Evolutionary conservation across 2,329 filamentous ascomycete species (phyloP).

Genomic region (Pyricularia grisea): DNA sequence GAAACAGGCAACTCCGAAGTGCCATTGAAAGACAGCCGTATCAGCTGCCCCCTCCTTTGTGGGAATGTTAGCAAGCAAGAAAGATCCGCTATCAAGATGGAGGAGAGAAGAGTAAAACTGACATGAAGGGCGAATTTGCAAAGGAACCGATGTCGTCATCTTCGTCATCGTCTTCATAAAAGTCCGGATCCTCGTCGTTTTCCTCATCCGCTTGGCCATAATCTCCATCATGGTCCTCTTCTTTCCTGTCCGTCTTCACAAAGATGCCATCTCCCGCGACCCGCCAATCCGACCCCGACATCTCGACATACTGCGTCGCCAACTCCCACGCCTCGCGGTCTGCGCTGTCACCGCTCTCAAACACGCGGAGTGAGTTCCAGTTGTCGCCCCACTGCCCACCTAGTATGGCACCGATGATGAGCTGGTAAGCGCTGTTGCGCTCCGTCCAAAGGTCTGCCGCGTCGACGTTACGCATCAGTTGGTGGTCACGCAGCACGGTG

Average conservation of each 20-base stretch:
- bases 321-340: constrained; percentile 36
- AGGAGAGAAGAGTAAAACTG: constrained; percentile 3
- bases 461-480: constrained; percentile 28
- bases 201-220: background rate
- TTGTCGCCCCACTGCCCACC: constrained; percentile 18
- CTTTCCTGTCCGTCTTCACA: constrained; percentile 18
- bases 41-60: constrained; percentile 17
- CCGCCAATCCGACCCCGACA: constrained; percentile 29
- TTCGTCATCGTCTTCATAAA: constrained; percentile 3
- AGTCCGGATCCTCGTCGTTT: background rate
- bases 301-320: constrained; percentile 29
- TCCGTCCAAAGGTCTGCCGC: constrained; percentile 42
- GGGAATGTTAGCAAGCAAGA: background rate
- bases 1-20: constrained; percentile 17
- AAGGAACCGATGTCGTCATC: background rate
- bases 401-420: constrained; percentile 33
- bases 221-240: constrained; percentile 5
- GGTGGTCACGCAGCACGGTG: constrained; percentile 22
- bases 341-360: constrained; percentile 39
- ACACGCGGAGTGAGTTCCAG: constrained; percentile 33
- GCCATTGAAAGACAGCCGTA: constrained; percentile 20
- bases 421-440: constrained; percentile 37
- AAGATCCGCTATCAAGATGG: background rate
- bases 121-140: constrained; percentile 7
- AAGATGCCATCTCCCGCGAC: constrained; percentile 36